These are phyloP conservation scores for Hemisphaericaspora subhashii DNA, from an alignment of 1,139 yeast species.

Conservation along the genomic window DNA sequence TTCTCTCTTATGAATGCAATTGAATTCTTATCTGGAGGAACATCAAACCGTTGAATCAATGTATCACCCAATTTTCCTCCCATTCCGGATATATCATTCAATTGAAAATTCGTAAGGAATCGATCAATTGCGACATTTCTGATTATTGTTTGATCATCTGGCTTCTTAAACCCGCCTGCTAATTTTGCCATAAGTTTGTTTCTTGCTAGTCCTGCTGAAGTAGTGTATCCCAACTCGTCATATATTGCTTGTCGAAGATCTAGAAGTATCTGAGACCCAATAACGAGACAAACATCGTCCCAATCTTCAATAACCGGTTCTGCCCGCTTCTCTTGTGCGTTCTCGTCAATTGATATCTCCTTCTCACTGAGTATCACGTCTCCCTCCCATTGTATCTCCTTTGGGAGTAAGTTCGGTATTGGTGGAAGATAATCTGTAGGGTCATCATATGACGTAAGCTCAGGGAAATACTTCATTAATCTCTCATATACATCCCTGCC, in stretches of 20 bases:
- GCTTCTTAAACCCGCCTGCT: conserved; percentile 86
- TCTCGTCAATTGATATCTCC: conserved; percentile 11
- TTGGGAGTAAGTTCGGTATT: conserved; percentile 48
- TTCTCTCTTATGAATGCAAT: conserved; percentile 50
- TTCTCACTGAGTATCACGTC: conserved; percentile 20
- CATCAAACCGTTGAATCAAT: conserved; percentile 45
- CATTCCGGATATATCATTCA: conserved; percentile 81
- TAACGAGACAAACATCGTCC: conserved; percentile 74
- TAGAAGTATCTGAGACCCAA: conserved; percentile 62
- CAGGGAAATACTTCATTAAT: conserved; percentile 28
- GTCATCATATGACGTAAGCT: conserved; percentile 13
- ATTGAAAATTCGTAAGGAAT: conserved; percentile 61
- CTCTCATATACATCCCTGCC: conserved; percentile 46
- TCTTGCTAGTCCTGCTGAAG: conserved; percentile 85
- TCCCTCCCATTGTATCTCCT: conserved; percentile 27
- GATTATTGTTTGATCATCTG: conserved; percentile 81
- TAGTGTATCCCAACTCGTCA: conserved; percentile 68
- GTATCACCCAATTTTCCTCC: conserved; percentile 86
- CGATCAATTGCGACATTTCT: conserved; percentile 45
- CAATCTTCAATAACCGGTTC: conserved; percentile 52
- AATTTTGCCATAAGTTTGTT: conserved; percentile 80
- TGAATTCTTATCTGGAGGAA: conserved; percentile 41
- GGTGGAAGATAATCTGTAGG: conserved; percentile 42
- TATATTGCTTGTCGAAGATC: conserved; percentile 55
- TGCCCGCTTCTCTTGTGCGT: conserved; percentile 5